Conservation (phyloP, 2,329 filamentous ascomycete species). For the Aureobasidium sp. region DNA sequence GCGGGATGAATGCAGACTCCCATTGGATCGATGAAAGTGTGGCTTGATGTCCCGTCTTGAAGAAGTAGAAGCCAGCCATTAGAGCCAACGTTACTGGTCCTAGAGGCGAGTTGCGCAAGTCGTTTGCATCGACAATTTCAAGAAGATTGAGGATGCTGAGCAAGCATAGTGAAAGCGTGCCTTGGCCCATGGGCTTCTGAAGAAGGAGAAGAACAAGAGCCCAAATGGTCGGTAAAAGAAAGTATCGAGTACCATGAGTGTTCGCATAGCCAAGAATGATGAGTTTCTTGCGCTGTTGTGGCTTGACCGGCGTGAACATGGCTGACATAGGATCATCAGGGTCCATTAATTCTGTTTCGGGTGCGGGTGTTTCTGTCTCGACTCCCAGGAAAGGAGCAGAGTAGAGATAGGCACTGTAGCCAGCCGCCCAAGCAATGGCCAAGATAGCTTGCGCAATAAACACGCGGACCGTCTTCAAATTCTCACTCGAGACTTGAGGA, state of each 20-base stretch:
- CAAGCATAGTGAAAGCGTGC: conserved; percentile 70
- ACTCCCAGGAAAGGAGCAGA: conserved; percentile 79
- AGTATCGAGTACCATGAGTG: conserved; percentile 83
- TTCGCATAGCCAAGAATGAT: conserved; percentile 90
- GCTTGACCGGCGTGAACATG: conserved; percentile 31
- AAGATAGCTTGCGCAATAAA: conserved; percentile 75
- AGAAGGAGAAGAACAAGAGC: conserved; percentile 70
- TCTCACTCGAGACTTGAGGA: conserved; percentile 48
- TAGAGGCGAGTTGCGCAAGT: conserved; percentile 60
- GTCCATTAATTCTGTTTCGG: conserved; percentile 36
- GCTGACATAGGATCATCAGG: conserved; percentile 27
- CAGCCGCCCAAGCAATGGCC: conserved; percentile 72
- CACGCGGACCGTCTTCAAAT: conserved; percentile 67
- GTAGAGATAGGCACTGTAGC: conserved; percentile 78
- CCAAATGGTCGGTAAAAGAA: conserved; percentile 74
- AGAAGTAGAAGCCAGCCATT: conserved; percentile 91
- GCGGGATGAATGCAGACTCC: conserved; percentile 88
- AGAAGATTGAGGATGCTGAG: conserved; percentile 80
- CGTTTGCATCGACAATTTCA: conserved; percentile 57
- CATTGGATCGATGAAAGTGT: conserved; percentile 84
- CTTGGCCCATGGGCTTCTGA: conserved; percentile 90
- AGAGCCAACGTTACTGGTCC: conserved; percentile 78
- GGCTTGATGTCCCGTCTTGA: conserved; percentile 96
- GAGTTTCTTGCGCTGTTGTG: conserved; percentile 28
- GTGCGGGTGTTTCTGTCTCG: conserved; percentile 32